These are phyloP conservation scores for Xerophyta viscosa DNA, from an alignment of 106 monocot species.

Conservation along the genomic window DNA sequence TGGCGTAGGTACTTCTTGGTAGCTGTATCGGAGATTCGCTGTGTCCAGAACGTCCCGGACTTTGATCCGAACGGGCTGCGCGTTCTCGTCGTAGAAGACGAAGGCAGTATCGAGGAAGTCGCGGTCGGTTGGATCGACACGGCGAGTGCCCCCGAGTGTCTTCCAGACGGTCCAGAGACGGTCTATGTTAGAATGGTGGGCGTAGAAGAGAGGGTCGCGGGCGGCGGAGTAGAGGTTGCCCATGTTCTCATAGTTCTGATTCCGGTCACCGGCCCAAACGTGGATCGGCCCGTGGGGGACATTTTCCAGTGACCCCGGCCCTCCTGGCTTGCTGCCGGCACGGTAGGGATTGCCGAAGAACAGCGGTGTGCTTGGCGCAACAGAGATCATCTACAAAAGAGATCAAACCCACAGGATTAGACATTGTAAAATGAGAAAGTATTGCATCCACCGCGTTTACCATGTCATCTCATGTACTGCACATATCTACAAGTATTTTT, in stretches of 20 bases:
- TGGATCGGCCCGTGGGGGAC: not conserved
- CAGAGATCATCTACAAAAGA: not conserved
- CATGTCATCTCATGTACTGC: too few species aligned
- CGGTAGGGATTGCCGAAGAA: constrained; percentile 21
- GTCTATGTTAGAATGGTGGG: constrained; percentile 29
- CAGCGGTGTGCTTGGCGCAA: constrained; percentile 13
- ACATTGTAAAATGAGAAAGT: too few species aligned
- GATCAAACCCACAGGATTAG: too few species aligned
- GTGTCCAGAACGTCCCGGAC: constrained; percentile 16
- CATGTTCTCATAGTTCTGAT: constrained; percentile 17
- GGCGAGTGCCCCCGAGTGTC: not conserved
- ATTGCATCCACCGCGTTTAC: too few species aligned
- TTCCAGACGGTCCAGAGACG: constrained; percentile 27
- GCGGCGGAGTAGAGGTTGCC: constrained; percentile 27
- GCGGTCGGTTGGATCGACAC: not conserved
- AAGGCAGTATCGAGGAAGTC: constrained; percentile 24
- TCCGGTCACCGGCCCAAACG: constrained; percentile 5
- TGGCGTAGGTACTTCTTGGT: constrained; percentile 9
- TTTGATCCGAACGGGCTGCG: constrained; percentile 17
- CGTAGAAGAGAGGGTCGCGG: constrained; percentile 24
- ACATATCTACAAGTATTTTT: too few species aligned
- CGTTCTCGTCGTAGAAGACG: constrained; percentile 34
- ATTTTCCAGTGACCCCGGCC: not conserved
- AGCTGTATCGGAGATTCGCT: constrained; percentile 8
- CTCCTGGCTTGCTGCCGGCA: constrained; percentile 8